Percentiles rank a stretch among this genome's conserved stretches.
phyloP scores from a whole-genome alignment of 2,329 filamentous ascomycete species.

The Pseudofabraea citricarpa region DNA sequence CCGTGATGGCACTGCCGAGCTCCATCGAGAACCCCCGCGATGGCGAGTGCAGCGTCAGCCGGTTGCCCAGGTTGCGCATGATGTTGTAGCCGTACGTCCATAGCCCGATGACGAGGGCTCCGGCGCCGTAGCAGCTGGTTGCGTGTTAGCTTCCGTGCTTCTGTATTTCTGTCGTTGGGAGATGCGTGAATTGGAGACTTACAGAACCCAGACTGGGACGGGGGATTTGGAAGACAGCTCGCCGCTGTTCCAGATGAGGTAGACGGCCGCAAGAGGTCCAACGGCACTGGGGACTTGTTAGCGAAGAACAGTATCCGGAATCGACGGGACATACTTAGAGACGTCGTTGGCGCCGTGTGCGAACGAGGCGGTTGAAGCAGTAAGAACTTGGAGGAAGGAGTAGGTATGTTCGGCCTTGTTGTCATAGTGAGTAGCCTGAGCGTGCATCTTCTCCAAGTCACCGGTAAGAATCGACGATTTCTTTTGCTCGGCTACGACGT shows the following conservation, averaged over 20 bases:
- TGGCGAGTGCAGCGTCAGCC: constrained; percentile 58
- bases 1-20: constrained; percentile 55
- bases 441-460: too few species aligned
- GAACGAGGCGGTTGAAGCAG: constrained; percentile 68
- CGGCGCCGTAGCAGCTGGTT: constrained; percentile 24
- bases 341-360: constrained; percentile 67
- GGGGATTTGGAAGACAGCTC: constrained; percentile 32
- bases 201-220: constrained; percentile 56
- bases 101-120: not conserved
- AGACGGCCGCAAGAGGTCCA: constrained; percentile 60
- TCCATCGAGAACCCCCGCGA: constrained; percentile 56
- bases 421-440: constrained; percentile 54
- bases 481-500: too few species aligned
- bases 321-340: constrained; percentile 34
- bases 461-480: too few species aligned
- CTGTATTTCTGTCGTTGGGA: not conserved
- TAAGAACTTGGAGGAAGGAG: constrained; percentile 62
- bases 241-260: constrained; percentile 51
- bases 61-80: constrained; percentile 59
- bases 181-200: not conserved
- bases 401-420: constrained; percentile 60
- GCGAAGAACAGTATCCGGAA: not conserved
- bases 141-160: not conserved
- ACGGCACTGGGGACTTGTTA: too few species aligned
- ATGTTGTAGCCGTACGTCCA: constrained; percentile 59